Evolutionary conservation across 2,329 filamentous ascomycete species (phyloP).

Genomic region (Setomelanomma holmii): DNA sequence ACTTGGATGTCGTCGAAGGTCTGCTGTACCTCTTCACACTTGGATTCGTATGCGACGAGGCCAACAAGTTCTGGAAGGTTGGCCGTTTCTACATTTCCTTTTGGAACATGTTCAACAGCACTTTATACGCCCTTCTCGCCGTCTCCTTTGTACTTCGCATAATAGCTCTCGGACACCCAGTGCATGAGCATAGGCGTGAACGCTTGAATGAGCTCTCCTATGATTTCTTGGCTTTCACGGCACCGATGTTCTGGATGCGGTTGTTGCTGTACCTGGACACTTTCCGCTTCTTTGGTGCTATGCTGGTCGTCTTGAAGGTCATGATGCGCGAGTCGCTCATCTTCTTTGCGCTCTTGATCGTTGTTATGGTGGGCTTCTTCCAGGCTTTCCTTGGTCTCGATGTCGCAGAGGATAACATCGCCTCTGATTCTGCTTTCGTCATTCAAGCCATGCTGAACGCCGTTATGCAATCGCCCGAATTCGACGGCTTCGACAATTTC

Average conservation of each 20-base stretch:
- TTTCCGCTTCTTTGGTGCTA: conserved; percentile 94
- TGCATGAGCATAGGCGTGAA: conserved; percentile 58
- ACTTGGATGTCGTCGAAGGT: conserved; percentile 83
- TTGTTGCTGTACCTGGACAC: conserved; percentile 92
- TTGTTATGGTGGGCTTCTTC: conserved; percentile 85
- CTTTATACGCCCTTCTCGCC: conserved; percentile 79
- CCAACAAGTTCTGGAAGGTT: conserved; percentile 91
- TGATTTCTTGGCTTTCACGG: conserved; percentile 90
- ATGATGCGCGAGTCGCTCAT: conserved; percentile 78
- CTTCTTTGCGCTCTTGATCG: conserved; percentile 88
- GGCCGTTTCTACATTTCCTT: conserved; percentile 91
- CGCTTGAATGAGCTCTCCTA: conserved; percentile 84
- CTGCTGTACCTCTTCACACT: conserved; percentile 90
- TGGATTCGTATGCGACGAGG: conserved; percentile 88
- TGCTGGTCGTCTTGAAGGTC: conserved; percentile 91
- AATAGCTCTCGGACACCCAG: conserved; percentile 72
- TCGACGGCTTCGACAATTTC: conserved; percentile 86
- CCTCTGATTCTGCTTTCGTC: conserved; percentile 74
- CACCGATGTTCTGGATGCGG: conserved; percentile 96
- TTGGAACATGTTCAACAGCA: conserved; percentile 94
- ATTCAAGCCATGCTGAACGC: conserved; percentile 85
- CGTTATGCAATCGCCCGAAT: conserved; percentile 91
- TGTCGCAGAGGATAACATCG: conserved; percentile 72
- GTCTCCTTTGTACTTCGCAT: conserved; percentile 81
- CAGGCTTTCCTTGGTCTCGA: conserved; percentile 95